Conservation (phyloP, 768 basidiomycete genomes). For the Omphalotus guepiniiformis region DNA sequence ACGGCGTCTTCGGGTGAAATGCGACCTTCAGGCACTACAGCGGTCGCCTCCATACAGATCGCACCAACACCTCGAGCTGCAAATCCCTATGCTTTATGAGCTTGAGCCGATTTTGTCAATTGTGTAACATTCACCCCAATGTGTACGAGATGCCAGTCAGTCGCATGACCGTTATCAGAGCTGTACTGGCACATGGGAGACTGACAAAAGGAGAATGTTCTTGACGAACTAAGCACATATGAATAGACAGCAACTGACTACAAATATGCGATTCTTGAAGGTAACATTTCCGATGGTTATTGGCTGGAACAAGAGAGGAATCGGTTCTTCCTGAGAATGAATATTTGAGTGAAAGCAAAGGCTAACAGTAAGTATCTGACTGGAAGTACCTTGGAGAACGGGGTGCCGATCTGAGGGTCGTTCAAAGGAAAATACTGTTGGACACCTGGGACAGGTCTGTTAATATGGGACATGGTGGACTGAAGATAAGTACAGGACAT, state of each 20-base stretch:
- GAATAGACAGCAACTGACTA: conserved; percentile 36
- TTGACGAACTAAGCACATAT: neutral
- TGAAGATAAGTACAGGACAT: neutral
- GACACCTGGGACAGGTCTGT: conserved; percentile 44
- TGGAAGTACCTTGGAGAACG: conserved; percentile 5
- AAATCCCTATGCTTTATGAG: conserved; percentile 36
- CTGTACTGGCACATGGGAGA: conserved; percentile 86
- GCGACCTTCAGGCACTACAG: conserved; percentile 69
- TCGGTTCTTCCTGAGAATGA: conserved; percentile 36
- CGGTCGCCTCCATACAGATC: conserved; percentile 71
- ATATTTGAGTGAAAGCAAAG: no score
- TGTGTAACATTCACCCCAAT: conserved; percentile 44
- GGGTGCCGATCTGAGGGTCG: conserved; percentile 50
- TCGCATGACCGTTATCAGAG: conserved; percentile 66
- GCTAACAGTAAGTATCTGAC: neutral
- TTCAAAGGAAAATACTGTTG: conserved; percentile 59
- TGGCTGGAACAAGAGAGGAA: conserved; percentile 63
- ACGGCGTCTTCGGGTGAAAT: conserved; percentile 76
- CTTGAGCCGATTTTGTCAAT: neutral
- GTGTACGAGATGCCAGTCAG: conserved; percentile 83
- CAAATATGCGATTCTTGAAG: conserved; percentile 77
- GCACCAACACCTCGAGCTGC: conserved; percentile 69
- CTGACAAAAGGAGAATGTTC: conserved; percentile 24
- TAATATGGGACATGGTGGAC: conserved; percentile 27
- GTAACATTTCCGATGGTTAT: conserved; percentile 53